Conservation (phyloP, 495 filamentous ascomycete genomes). For the Tuber microsphaerosporum region DNA sequence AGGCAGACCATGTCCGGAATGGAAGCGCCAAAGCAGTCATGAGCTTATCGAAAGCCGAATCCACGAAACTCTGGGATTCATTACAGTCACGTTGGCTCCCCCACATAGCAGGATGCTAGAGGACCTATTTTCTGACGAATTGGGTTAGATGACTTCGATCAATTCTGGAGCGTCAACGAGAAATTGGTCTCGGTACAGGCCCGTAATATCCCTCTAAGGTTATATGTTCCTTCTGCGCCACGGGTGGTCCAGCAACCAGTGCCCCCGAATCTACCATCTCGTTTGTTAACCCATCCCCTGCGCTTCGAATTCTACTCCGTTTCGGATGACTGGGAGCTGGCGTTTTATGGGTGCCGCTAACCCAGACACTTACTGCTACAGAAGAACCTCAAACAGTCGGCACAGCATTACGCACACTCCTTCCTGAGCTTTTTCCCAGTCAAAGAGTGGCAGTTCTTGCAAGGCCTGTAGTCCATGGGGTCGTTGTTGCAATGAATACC, state of each 20-base stretch:
- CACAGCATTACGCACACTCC: conserved; percentile 62
- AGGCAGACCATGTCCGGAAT: conserved; percentile 85
- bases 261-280: conserved; percentile 43
- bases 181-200: conserved; percentile 65
- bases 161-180: conserved; percentile 66
- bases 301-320: not conserved
- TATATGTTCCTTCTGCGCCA: conserved; percentile 69
- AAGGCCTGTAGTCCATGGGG: conserved; percentile 83
- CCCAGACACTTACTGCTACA: conserved; percentile 36
- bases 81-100: conserved; percentile 63
- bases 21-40: conserved; percentile 89
- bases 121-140: conserved; percentile 18
- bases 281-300: conserved; percentile 15
- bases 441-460: conserved; percentile 79
- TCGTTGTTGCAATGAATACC: conserved; percentile 70
- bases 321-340: conserved; percentile 10
- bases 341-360: not conserved
- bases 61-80: conserved; percentile 75
- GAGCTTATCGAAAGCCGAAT: conserved; percentile 81
- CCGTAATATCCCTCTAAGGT: conserved; percentile 71
- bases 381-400: conserved; percentile 72
- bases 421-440: conserved; percentile 83
- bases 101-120: conserved; percentile 3
- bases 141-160: conserved; percentile 59
- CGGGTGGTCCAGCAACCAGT: conserved; percentile 44